Conservation (phyloP, 2,329 filamentous ascomycete species). For the Diatrype stigma region DNA sequence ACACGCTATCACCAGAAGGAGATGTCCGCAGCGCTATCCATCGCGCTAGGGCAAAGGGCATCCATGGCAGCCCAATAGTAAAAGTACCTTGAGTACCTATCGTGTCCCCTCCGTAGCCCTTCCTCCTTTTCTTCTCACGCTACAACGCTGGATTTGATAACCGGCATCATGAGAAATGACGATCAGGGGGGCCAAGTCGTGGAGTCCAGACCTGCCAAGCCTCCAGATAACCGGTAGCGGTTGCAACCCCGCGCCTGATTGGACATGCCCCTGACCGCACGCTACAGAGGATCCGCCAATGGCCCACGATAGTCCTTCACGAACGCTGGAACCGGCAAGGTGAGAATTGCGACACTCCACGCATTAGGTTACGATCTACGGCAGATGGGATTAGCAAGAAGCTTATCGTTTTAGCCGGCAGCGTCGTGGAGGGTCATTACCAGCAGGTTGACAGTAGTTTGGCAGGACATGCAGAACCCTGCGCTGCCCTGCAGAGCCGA, state of each 20-base stretch:
- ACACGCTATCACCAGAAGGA: too few species aligned
- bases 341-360: background rate
- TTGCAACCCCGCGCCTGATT: background rate
- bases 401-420: background rate
- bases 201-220: background rate
- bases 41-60: too few species aligned
- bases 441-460: too few species aligned
- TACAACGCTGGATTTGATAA: background rate
- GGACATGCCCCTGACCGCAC: background rate
- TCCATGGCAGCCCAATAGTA: too few species aligned
- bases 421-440: too few species aligned
- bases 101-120: too few species aligned
- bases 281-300: too few species aligned
- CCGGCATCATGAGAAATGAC: background rate
- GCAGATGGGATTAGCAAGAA: background rate
- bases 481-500: background rate
- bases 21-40: too few species aligned
- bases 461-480: background rate
- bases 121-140: background rate
- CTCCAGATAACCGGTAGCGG: background rate
- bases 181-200: background rate
- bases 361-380: background rate
- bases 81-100: too few species aligned
- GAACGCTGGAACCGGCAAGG: background rate
- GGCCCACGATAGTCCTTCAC: background rate